Evolutionary conservation across 768 basidiomycete genomes (phyloP).

Genomic region (Hericium erinaceus): DNA sequence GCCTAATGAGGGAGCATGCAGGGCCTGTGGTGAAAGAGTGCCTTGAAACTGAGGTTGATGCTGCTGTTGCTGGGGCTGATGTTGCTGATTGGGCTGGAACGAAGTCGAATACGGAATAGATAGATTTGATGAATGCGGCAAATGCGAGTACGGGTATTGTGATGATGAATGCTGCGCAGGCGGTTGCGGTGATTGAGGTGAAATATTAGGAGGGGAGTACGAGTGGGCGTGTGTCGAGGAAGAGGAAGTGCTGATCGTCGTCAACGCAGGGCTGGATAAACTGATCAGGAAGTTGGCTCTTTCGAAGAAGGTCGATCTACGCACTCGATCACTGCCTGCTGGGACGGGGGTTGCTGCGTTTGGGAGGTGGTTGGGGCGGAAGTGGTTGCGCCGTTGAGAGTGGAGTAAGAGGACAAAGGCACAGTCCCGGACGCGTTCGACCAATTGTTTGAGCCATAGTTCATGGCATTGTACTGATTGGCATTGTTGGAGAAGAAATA

Average conservation of each 20-base stretch:
- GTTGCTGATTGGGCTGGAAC: constrained; percentile 6
- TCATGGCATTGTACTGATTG: constrained; percentile 42
- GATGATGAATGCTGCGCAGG: constrained; percentile 29
- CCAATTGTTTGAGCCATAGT: constrained; percentile 47
- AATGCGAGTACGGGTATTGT: constrained; percentile 29
- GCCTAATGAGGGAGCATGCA: constrained; percentile 34
- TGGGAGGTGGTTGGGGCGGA: constrained; percentile 28
- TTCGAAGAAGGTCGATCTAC: background rate
- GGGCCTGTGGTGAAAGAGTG: constrained; percentile 61
- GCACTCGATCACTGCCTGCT: constrained; percentile 15
- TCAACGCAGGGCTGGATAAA: constrained; percentile 20
- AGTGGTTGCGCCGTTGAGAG: constrained; percentile 65
- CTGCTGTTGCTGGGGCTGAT: constrained; percentile 12
- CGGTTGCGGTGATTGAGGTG: constrained; percentile 33
- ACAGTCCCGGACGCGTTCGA: constrained; percentile 29
- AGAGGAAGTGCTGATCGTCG: constrained; percentile 16
- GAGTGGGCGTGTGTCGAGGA: constrained; percentile 5
- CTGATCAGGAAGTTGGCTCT: constrained; percentile 5
- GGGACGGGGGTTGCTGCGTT: constrained; percentile 24
- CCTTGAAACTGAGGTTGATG: constrained; percentile 20
- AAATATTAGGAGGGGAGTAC: constrained; percentile 24
- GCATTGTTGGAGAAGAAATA: constrained; percentile 33
- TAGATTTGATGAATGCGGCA: constrained; percentile 20
- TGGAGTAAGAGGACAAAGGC: constrained; percentile 69
- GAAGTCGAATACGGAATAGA: constrained; percentile 19